Evolutionary conservation across 768 basidiomycete genomes (phyloP).

Genomic region (Calvatia gigantea): DNA sequence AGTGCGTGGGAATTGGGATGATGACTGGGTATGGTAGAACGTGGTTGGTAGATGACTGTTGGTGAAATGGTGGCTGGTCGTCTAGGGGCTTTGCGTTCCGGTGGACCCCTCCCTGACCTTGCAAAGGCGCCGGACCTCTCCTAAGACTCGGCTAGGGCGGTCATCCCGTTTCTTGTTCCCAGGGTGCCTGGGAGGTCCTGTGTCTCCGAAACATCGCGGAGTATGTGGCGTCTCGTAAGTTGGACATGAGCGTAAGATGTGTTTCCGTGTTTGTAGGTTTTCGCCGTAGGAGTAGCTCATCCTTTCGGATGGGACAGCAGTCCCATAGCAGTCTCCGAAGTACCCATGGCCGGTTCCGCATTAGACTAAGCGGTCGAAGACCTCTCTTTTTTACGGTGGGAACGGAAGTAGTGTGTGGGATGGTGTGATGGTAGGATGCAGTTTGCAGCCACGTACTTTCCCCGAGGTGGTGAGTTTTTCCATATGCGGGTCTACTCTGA

Average conservation of each 20-base stretch:
- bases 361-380: constrained; percentile 19
- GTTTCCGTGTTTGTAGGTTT: constrained; percentile 19
- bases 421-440: neutral
- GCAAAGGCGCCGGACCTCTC: constrained; percentile 18
- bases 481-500: neutral
- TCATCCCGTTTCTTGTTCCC: constrained; percentile 19
- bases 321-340: constrained; percentile 16
- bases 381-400: neutral
- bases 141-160: constrained; percentile 19
- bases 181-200: constrained; percentile 18
- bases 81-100: neutral
- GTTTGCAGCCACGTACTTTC: neutral
- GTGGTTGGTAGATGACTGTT: neutral
- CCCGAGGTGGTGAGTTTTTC: neutral
- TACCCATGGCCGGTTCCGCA: constrained; percentile 23
- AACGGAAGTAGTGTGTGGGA: neutral
- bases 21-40: neutral
- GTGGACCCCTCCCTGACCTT: neutral
- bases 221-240: constrained; percentile 17
- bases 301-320: constrained; percentile 16
- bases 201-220: constrained; percentile 5
- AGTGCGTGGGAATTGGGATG: neutral
- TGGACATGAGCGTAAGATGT: constrained; percentile 22
- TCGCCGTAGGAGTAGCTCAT: constrained; percentile 23
- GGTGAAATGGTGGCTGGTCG: too few relatives aligned